Evolutionary conservation across 1,139 yeast species (phyloP).

Genomic region (Hemisphaericaspora lyxosophila): DNA sequence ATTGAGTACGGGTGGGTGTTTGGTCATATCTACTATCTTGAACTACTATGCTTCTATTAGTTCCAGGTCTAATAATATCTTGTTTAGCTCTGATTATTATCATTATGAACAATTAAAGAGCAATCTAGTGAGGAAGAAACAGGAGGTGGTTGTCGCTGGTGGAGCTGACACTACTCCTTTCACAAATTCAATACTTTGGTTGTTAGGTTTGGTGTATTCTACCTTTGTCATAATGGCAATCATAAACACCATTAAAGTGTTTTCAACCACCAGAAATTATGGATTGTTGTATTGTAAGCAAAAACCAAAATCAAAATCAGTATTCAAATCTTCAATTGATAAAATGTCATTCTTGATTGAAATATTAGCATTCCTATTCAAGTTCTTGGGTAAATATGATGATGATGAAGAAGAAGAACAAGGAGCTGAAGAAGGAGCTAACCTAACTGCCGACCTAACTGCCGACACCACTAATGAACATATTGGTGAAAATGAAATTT

Average conservation of each 20-base stretch:
- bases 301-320: conserved; percentile 41
- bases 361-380: conserved; percentile 8
- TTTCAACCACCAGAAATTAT: conserved; percentile 36
- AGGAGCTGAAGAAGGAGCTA: conserved; percentile 5
- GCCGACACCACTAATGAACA: conserved; percentile 11
- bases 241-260: conserved; percentile 31
- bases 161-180: neutral
- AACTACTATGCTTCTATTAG: conserved; percentile 14
- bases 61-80: conserved; percentile 13
- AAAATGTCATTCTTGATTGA: conserved; percentile 9
- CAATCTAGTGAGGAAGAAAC: conserved; percentile 1
- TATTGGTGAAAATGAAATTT: conserved; percentile 33
- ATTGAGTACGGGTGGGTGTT: conserved; percentile 4
- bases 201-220: conserved; percentile 17
- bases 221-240: conserved; percentile 22
- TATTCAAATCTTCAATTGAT: conserved; percentile 16
- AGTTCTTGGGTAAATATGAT: conserved; percentile 11
- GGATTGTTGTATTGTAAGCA: conserved; percentile 37
- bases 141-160: neutral
- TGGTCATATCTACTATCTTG: conserved; percentile 11
- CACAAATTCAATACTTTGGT: conserved; percentile 19
- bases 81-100: conserved; percentile 18
- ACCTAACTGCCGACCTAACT: neutral
- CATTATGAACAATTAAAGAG: conserved; percentile 35
- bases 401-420: conserved; percentile 10